Percentiles rank a stretch among this genome's conserved stretches.
Evolutionary conservation across 768 basidiomycete species (phyloP).

Genomic region (Phylloporus sp.): DNA sequence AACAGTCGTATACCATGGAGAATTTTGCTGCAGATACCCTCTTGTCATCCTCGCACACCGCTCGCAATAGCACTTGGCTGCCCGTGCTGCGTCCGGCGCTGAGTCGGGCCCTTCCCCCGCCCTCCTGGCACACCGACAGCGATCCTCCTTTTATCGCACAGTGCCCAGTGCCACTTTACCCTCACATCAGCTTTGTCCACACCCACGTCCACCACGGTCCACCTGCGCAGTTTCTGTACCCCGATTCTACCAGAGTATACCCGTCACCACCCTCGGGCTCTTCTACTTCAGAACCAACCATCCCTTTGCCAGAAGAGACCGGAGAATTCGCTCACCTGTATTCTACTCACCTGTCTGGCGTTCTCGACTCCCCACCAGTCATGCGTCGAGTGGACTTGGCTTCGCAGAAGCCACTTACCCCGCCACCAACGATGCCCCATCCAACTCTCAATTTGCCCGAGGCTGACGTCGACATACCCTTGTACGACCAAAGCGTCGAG

Average conservation of each 20-base stretch:
- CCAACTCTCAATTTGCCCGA: constrained; percentile 35
- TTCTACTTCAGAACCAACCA: constrained; percentile 22
- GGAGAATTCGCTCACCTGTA: constrained; percentile 17
- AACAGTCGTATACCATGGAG: constrained; percentile 32
- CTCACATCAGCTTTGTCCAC: constrained; percentile 14
- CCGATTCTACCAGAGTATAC: constrained; percentile 22
- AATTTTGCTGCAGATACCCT: constrained; percentile 28
- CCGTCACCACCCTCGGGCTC: constrained; percentile 27
- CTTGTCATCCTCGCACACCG: constrained; percentile 12
- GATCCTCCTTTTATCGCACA: constrained; percentile 23
- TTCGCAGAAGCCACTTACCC: constrained; percentile 35
- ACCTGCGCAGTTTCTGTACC: constrained; percentile 11
- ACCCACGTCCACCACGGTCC: constrained; percentile 12
- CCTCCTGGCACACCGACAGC: constrained; percentile 15
- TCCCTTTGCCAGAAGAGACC: constrained; percentile 26
- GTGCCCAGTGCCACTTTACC: constrained; percentile 10
- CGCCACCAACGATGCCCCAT: constrained; percentile 40
- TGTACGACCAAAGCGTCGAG: constrained; percentile 12
- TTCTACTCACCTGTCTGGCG: constrained; percentile 26
- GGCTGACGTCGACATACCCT: constrained; percentile 21
- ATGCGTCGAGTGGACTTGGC: constrained; percentile 29
- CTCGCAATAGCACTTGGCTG: constrained; percentile 12
- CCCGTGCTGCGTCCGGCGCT: constrained; percentile 13
- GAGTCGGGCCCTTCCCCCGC: constrained; percentile 12
- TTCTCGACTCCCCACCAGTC: constrained; percentile 34